Conservation (phyloP, 805 yeast species). For the Metschnikowia aberdeeniae region DNA sequence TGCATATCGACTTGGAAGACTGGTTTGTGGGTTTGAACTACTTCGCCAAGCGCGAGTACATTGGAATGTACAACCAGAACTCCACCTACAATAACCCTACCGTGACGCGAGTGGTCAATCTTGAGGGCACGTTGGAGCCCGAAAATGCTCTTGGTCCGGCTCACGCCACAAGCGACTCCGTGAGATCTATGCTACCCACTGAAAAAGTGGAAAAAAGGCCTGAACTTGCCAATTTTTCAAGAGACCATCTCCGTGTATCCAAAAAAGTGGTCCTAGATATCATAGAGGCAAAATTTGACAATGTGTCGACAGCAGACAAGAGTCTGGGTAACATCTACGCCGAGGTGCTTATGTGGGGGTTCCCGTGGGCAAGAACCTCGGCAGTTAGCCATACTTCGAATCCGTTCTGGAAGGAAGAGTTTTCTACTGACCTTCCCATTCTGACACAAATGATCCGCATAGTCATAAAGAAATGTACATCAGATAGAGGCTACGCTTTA, state of each 20-base stretch:
- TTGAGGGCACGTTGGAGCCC: constrained; percentile 15
- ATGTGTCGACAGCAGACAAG: constrained; percentile 6
- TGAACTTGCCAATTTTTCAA: constrained; percentile 9
- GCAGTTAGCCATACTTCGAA: constrained; percentile 43
- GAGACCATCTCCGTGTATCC: constrained; percentile 47
- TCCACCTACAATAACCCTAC: constrained; percentile 7
- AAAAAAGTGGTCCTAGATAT: constrained; percentile 54
- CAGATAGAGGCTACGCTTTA: constrained; percentile 22
- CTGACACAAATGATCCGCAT: constrained; percentile 51
- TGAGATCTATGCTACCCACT: background rate
- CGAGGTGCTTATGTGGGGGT: constrained; percentile 68
- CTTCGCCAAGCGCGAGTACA: constrained; percentile 57
- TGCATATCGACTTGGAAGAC: constrained; percentile 67
- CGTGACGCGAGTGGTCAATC: constrained; percentile 12
- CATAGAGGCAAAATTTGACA: constrained; percentile 58
- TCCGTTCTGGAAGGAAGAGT: constrained; percentile 85
- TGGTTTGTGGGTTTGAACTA: constrained; percentile 70
- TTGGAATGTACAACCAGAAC: constrained; percentile 24
- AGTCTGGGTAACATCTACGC: constrained; percentile 47
- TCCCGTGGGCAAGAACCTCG: constrained; percentile 77
- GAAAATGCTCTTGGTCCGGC: constrained; percentile 3
- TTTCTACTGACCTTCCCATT: constrained; percentile 57
- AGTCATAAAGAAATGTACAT: constrained; percentile 36
- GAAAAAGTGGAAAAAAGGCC: constrained; percentile 1
- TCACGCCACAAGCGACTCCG: background rate